Percentiles rank a stretch among this genome's conserved stretches.
These are phyloP conservation scores for Elaphomyces granulatus DNA, from an alignment of 495 filamentous ascomycete genomes.

Conservation along the genomic window DNA sequence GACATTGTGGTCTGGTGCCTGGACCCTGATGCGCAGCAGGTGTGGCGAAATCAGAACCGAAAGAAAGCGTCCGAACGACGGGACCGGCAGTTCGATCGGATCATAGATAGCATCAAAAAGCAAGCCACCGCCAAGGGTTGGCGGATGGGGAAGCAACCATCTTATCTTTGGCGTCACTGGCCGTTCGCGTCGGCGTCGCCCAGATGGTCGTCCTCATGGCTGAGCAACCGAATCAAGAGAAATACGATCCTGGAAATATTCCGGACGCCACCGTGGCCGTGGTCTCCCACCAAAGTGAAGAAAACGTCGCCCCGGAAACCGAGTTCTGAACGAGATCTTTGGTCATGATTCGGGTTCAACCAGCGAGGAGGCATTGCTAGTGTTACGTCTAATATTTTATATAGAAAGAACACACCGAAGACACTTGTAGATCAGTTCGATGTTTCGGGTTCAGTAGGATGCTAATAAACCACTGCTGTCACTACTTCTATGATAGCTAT, in stretches of 20 bases:
- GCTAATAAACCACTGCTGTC: too few relatives aligned
- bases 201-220: constrained; percentile 9
- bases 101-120: constrained; percentile 18
- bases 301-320: too few relatives aligned
- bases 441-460: too few relatives aligned
- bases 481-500: too few relatives aligned
- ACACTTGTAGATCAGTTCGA: too few relatives aligned
- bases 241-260: background rate
- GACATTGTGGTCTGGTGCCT: constrained; percentile 74
- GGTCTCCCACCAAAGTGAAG: too few relatives aligned
- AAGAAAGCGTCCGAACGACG: constrained; percentile 13
- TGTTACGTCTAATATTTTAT: too few relatives aligned
- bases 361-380: too few relatives aligned
- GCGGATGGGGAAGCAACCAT: background rate
- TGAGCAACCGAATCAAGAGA: constrained; percentile 12
- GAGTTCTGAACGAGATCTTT: too few relatives aligned
- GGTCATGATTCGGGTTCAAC: too few relatives aligned
- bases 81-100: constrained; percentile 25
- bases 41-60: constrained; percentile 9
- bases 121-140: constrained; percentile 4
- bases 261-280: constrained; percentile 2
- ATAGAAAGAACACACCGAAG: too few relatives aligned
- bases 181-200: constrained; percentile 1
- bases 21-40: constrained; percentile 21
- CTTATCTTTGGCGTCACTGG: background rate